A percentile compares a stretch with the other conserved stretches of the same genome.
These are phyloP conservation scores for Sclerotinia borealis DNA, from an alignment of 2,329 filamentous ascomycete species.

Conservation along the genomic window DNA sequence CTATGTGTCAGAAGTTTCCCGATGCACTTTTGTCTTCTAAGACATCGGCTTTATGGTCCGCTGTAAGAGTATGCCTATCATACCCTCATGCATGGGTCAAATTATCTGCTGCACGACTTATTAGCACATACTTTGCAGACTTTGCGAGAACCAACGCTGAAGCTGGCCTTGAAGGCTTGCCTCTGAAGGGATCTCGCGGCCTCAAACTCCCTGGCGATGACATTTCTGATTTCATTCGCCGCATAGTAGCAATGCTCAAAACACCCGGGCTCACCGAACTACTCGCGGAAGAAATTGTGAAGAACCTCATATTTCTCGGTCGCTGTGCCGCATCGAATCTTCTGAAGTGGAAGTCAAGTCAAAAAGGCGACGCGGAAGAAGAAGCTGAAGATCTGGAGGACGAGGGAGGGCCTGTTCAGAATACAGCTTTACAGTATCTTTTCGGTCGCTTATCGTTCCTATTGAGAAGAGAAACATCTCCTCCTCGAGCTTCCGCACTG, in stretches of 20 bases:
- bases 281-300: slow-evolving; percentile 71
- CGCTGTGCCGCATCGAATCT: slow-evolving; percentile 56
- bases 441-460: slow-evolving; percentile 74
- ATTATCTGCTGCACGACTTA: slow-evolving; percentile 65
- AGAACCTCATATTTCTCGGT: slow-evolving; percentile 78
- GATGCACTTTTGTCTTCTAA: slow-evolving; percentile 54
- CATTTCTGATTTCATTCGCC: slow-evolving; percentile 53
- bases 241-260: slow-evolving; percentile 50
- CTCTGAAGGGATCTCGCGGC: slow-evolving; percentile 64
- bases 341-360: slow-evolving; percentile 39
- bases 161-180: slow-evolving; percentile 47
- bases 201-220: slow-evolving; percentile 59
- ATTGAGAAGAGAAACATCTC: slow-evolving; percentile 66
- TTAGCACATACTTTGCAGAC: slow-evolving; percentile 74
- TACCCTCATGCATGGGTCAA: slow-evolving; percentile 72
- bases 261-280: slow-evolving; percentile 61
- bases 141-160: slow-evolving; percentile 60
- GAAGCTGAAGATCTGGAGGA: slow-evolving; percentile 31
- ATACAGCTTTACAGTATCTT: slow-evolving; percentile 62
- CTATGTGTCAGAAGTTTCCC: slow-evolving; percentile 62
- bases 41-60: slow-evolving; percentile 63
- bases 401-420: slow-evolving; percentile 30
- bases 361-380: slow-evolving; percentile 38
- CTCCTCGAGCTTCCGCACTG: slow-evolving; percentile 54
- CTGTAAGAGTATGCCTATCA: slow-evolving; percentile 61